Conservation (phyloP, 2,329 filamentous ascomycete genomes). For the Xylaria polymorpha region DNA sequence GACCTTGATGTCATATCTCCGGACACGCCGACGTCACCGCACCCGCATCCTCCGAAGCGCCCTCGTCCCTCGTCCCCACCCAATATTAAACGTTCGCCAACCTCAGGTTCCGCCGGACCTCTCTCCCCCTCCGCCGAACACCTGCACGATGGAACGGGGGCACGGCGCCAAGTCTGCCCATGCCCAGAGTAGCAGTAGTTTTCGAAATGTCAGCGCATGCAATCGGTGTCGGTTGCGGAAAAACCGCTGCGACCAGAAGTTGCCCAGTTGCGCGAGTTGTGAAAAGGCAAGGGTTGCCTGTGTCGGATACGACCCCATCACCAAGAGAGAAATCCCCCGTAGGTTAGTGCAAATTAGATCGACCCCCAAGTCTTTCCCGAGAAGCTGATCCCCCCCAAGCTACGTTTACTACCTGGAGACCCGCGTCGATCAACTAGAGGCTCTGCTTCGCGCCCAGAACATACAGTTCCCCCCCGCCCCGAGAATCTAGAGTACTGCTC, state of each 20-base stretch:
- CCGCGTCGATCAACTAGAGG: constrained; percentile 84
- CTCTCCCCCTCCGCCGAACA: constrained; percentile 49
- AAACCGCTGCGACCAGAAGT: constrained; percentile 92
- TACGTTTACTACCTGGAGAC: constrained; percentile 97
- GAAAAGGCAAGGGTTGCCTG: constrained; percentile 93
- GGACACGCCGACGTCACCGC: constrained; percentile 62
- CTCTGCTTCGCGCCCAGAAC: constrained; percentile 74
- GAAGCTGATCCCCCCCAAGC: constrained; percentile 56
- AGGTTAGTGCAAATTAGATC: constrained; percentile 69
- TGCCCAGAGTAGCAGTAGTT: constrained; percentile 70
- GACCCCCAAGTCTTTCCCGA: not conserved
- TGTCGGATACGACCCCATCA: constrained; percentile 96
- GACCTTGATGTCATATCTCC: constrained; percentile 56
- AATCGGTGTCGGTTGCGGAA: constrained; percentile 92
- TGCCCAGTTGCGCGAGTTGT: constrained; percentile 91
- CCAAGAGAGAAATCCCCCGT: constrained; percentile 92
- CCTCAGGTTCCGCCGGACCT: constrained; percentile 54
- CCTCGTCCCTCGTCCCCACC: constrained; percentile 64
- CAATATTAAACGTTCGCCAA: constrained; percentile 55
- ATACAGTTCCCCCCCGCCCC: constrained; percentile 79
- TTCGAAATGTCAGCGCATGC: constrained; percentile 92
- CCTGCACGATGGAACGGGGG: constrained; percentile 48
- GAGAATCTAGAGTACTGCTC: constrained; percentile 74
- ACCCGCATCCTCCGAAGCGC: constrained; percentile 67
- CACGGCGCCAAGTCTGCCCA: constrained; percentile 61